phyloP scores from a whole-genome alignment of 2,329 filamentous ascomycete genomes.

The Pseudocercospora crystallina region DNA sequence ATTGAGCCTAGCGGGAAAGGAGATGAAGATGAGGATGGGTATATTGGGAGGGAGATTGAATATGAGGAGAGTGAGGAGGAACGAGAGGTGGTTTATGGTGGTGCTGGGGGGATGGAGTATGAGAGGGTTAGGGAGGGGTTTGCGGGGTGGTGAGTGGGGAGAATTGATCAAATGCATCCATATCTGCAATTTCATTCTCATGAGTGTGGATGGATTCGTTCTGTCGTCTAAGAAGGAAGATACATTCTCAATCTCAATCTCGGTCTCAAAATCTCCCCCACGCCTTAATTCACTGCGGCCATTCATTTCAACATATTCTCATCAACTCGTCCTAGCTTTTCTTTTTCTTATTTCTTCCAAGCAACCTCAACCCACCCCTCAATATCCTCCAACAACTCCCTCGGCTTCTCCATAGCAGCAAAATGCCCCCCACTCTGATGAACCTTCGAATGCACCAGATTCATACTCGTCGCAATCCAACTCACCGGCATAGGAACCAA shows the following conservation, averaged over 20 bases:
- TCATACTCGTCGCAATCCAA: conserved; percentile 37
- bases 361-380: conserved; percentile 36
- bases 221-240: no score
- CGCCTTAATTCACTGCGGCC: no score
- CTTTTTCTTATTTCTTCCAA: conserved; percentile 22
- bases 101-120: conserved; percentile 15
- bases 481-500: conserved; percentile 39
- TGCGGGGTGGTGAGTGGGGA: conserved; percentile 21
- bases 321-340: not conserved
- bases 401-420: conserved; percentile 39
- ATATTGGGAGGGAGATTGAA: conserved; percentile 19
- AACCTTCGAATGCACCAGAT: conserved; percentile 39
- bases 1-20: conserved; percentile 17
- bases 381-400: conserved; percentile 34
- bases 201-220: not conserved
- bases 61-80: conserved; percentile 14
- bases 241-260: no score
- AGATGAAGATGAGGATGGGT: conserved; percentile 20
- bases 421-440: conserved; percentile 44
- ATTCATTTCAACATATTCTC: no score
- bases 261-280: no score
- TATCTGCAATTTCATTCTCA: no score
- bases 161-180: no score
- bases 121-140: conserved; percentile 10
- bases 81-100: conserved; percentile 18